Conservation (phyloP, 371 early-diverging fungal genomes). For the Mucor saturninus region DNA sequence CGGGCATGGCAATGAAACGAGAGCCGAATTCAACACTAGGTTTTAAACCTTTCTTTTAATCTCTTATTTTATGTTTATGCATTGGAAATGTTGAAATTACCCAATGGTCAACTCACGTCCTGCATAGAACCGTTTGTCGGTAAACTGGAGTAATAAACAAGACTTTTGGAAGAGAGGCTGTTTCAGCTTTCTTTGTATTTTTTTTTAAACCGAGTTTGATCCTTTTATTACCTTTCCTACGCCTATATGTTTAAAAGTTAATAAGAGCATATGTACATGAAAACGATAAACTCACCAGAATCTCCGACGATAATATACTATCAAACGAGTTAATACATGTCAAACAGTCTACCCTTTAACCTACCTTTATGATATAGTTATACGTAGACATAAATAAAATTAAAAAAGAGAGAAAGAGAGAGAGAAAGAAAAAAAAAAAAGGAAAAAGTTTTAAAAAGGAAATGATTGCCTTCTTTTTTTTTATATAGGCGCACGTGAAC, state of each 20-base stretch:
- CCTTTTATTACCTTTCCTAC: constrained; percentile 69
- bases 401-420: constrained; percentile 11
- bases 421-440: constrained; percentile 8
- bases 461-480: neutral
- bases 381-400: constrained; percentile 42
- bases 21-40: constrained; percentile 83
- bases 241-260: constrained; percentile 40
- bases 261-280: neutral
- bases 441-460: neutral
- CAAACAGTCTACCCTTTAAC: neutral
- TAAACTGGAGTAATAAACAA: constrained; percentile 81
- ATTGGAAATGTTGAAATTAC: constrained; percentile 24
- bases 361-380: constrained; percentile 54
- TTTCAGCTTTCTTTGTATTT: neutral
- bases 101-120: constrained; percentile 90
- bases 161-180: constrained; percentile 52
- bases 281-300: constrained; percentile 34
- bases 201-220: neutral
- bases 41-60: neutral
- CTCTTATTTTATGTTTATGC: neutral
- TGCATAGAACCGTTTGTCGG: constrained; percentile 82
- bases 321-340: neutral
- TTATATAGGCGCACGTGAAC: too few species aligned
- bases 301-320: constrained; percentile 57
- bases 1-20: constrained; percentile 71